These are phyloP conservation scores for Termitomyces sp. DNA, from an alignment of 768 basidiomycete genomes.

Conservation along the genomic window DNA sequence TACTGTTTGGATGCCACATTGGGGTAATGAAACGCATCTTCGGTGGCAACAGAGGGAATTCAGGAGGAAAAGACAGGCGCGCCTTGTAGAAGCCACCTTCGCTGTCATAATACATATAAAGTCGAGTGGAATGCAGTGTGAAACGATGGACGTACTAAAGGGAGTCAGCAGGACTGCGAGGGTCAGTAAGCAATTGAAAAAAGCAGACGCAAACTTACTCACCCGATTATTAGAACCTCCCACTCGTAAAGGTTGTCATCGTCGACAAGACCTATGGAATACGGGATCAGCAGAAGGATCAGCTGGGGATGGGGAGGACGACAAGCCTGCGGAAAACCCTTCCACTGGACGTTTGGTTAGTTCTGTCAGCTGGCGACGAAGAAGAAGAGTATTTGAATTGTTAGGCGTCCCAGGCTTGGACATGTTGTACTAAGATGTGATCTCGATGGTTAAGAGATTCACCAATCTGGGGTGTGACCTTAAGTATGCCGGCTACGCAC, in stretches of 20 bases:
- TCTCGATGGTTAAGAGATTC: conserved; percentile 12
- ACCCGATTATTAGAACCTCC: conserved; percentile 96
- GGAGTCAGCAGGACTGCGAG: conserved; percentile 79
- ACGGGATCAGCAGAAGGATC: conserved; percentile 24
- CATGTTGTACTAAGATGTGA: conserved; percentile 25
- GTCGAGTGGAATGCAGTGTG: not conserved
- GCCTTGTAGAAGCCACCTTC: conserved; percentile 98
- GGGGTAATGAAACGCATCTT: conserved; percentile 95
- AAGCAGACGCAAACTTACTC: conserved; percentile 19
- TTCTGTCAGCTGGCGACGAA: conserved; percentile 76
- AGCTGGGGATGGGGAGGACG: conserved; percentile 11
- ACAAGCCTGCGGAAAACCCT: conserved; percentile 89
- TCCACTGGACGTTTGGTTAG: conserved; percentile 92
- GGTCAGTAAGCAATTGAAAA: conserved; percentile 10
- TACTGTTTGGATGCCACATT: conserved; percentile 98
- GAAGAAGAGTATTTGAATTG: conserved; percentile 53
- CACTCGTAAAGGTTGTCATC: conserved; percentile 94
- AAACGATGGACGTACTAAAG: conserved; percentile 62
- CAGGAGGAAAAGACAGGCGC: conserved; percentile 79
- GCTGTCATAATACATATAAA: conserved; percentile 35
- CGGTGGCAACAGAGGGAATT: conserved; percentile 88
- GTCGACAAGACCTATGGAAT: conserved; percentile 75
- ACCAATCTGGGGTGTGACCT: conserved; percentile 2
- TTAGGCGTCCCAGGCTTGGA: conserved; percentile 30
- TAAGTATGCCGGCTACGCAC: conserved; percentile 12